phyloP scores from a whole-genome alignment of 1,139 yeast species.

The Taiozyma sp. region DNA sequence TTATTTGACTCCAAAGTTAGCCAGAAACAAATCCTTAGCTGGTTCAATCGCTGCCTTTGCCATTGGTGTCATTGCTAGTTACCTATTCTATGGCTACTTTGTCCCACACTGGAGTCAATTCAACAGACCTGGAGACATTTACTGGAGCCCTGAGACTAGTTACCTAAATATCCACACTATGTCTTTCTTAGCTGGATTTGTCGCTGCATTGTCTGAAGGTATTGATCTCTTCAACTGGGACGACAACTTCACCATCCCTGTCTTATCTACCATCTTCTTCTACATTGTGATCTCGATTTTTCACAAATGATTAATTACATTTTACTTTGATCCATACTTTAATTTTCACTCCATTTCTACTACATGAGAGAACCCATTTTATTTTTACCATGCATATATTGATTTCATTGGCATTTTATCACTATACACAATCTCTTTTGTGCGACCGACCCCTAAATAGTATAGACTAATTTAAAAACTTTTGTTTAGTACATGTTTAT shows the following conservation, averaged over 20 bases:
- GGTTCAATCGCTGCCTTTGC: slow-evolving; percentile 84
- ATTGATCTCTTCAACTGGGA: slow-evolving; percentile 72
- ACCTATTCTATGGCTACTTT: slow-evolving; percentile 65
- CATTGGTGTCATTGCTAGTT: slow-evolving; percentile 65
- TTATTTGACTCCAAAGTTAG: slow-evolving; percentile 72
- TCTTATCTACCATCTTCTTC: slow-evolving; percentile 65
- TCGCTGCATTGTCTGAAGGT: slow-evolving; percentile 85
- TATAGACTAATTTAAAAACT: background rate
- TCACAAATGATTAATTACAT: slow-evolving; percentile 17
- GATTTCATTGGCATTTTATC: background rate
- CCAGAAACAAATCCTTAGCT: slow-evolving; percentile 75
- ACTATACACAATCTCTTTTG: background rate
- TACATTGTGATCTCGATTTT: slow-evolving; percentile 37
- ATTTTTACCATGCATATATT: background rate
- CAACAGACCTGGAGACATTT: slow-evolving; percentile 49
- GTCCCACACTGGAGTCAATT: slow-evolving; percentile 53
- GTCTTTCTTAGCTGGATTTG: slow-evolving; percentile 65
- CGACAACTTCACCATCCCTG: slow-evolving; percentile 93
- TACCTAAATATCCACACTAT: slow-evolving; percentile 44
- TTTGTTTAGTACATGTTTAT: background rate
- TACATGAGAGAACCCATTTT: too few species aligned
- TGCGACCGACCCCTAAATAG: background rate
- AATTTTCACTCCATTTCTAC: too few species aligned
- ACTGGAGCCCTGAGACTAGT: slow-evolving; percentile 64
- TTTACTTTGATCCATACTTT: too few species aligned